Percentiles rank a stretch among this genome's conserved stretches.
These are phyloP conservation scores for Eutypa lata DNA, from an alignment of 2,329 filamentous ascomycete genomes.

Conservation along the genomic window DNA sequence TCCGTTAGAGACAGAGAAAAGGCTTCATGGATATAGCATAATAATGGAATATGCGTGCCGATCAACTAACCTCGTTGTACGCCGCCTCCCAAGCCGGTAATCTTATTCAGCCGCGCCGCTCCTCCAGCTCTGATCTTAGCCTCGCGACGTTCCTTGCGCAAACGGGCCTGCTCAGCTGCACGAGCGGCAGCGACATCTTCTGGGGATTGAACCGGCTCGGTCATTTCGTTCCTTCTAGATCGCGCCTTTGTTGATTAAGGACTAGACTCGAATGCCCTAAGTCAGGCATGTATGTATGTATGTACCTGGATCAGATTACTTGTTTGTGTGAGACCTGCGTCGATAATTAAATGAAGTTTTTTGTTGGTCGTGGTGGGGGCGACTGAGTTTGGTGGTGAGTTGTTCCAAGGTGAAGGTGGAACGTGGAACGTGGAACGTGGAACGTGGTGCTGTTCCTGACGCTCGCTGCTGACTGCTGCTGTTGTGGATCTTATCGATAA, in stretches of 20 bases:
- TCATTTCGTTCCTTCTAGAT: slow-evolving; percentile 15
- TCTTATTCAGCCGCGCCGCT: slow-evolving; percentile 67
- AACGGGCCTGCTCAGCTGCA: slow-evolving; percentile 63
- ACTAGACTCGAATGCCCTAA: too few relatives aligned
- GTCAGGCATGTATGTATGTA: too few relatives aligned
- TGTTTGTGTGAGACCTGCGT: too few relatives aligned
- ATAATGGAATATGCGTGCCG: not conserved
- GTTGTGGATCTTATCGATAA: not conserved
- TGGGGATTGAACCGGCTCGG: slow-evolving; percentile 22
- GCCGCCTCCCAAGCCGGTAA: slow-evolving; percentile 66
- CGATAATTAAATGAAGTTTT: too few relatives aligned
- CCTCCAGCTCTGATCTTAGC: slow-evolving; percentile 75
- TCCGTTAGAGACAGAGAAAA: not conserved
- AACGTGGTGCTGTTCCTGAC: too few relatives aligned
- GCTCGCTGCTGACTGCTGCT: too few relatives aligned
- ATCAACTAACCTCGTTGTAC: slow-evolving; percentile 40
- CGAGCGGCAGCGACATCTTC: slow-evolving; percentile 49
- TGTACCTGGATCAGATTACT: too few relatives aligned
- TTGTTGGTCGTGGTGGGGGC: too few relatives aligned
- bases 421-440: not conserved
- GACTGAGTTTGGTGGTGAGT: too few relatives aligned
- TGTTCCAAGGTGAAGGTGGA: not conserved
- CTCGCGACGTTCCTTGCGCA: slow-evolving; percentile 75
- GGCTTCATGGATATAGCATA: slow-evolving; percentile 4
- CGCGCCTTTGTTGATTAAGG: not conserved